Percentiles rank a stretch among this genome's conserved stretches.
Conservation (phyloP, 768 basidiomycete genomes). For the Gyrodon lividus region DNA sequence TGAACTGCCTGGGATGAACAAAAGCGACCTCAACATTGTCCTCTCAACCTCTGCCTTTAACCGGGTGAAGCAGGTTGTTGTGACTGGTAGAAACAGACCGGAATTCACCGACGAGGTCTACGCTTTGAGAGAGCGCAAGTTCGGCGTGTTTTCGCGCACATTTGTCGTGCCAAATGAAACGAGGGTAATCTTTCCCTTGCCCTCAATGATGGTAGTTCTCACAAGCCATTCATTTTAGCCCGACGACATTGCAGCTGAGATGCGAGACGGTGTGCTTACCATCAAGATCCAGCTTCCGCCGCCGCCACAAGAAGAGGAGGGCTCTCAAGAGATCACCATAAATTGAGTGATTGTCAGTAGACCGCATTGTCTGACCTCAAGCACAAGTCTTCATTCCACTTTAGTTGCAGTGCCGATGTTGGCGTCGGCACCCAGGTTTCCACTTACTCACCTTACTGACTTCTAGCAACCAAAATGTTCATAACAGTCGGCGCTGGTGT, state of each 20-base stretch:
- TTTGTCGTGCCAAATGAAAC: conserved; percentile 56
- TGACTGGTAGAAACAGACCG: conserved; percentile 47
- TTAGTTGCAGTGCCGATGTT: conserved; percentile 3
- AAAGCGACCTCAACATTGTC: conserved; percentile 53
- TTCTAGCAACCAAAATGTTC: neutral
- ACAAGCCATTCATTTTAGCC: conserved; percentile 35
- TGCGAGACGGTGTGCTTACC: conserved; percentile 62
- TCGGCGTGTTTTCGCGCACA: conserved; percentile 48
- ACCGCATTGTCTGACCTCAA: conserved; percentile 12
- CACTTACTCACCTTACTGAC: neutral
- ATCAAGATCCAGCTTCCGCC: conserved; percentile 53
- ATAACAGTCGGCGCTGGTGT: neutral
- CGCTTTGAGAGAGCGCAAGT: conserved; percentile 54
- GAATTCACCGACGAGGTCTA: conserved; percentile 42
- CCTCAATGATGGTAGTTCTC: neutral
- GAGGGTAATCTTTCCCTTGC: conserved; percentile 43
- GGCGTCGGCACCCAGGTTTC: neutral
- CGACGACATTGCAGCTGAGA: conserved; percentile 51
- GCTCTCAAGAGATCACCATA: conserved; percentile 48
- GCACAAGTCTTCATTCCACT: conserved; percentile 2
- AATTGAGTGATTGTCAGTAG: conserved; percentile 36
- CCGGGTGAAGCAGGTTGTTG: conserved; percentile 58
- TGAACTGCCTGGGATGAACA: conserved; percentile 69
- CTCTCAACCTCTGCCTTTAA: conserved; percentile 63
- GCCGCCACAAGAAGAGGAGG: conserved; percentile 43